Conservation (phyloP, 2,329 filamentous ascomycete species). For the Colletotrichum sp. region DNA sequence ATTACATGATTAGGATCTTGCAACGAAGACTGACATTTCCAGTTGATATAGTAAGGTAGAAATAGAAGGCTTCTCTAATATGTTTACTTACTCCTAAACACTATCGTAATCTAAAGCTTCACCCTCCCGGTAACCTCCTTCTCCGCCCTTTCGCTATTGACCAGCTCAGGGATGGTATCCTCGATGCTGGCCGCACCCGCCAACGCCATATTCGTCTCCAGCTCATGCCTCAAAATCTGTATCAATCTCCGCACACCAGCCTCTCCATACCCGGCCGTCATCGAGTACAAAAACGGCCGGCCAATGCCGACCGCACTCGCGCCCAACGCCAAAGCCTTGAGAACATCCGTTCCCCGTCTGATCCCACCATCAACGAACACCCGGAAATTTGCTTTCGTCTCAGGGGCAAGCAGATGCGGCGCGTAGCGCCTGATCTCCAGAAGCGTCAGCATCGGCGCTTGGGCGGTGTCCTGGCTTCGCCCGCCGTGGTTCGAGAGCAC, state of each 20-base stretch:
- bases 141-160: constrained; percentile 24
- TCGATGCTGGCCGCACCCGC: constrained; percentile 72
- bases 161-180: constrained; percentile 54
- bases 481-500: constrained; percentile 76
- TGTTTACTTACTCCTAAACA: neutral
- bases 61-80: neutral
- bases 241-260: constrained; percentile 56
- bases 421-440: constrained; percentile 55
- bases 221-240: constrained; percentile 51
- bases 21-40: neutral
- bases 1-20: neutral
- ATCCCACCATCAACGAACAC: constrained; percentile 71
- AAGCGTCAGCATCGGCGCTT: constrained; percentile 19
- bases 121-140: constrained; percentile 19
- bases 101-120: neutral
- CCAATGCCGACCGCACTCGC: constrained; percentile 70
- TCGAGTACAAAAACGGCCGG: constrained; percentile 67
- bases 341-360: constrained; percentile 69
- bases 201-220: constrained; percentile 52
- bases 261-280: constrained; percentile 43
- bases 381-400: constrained; percentile 29
- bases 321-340: constrained; percentile 72
- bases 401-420: constrained; percentile 37
- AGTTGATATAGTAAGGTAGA: neutral
- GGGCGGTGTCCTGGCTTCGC: constrained; percentile 52